Evolutionary conservation across 2,329 filamentous ascomycete species (phyloP).

Genomic region (Botryotinia convoluta): DNA sequence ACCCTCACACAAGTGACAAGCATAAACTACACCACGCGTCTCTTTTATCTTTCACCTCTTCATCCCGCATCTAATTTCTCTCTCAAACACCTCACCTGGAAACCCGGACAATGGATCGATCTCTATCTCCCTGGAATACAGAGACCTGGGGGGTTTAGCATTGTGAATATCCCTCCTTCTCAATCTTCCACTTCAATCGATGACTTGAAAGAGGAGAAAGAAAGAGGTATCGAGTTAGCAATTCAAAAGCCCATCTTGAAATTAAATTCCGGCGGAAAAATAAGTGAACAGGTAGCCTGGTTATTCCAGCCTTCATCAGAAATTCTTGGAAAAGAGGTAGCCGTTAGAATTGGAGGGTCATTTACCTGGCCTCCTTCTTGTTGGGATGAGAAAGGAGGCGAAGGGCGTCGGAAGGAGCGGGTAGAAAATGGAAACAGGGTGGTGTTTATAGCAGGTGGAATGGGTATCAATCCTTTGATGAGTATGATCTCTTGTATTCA

Average conservation of each 20-base stretch:
- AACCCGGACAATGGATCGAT: background rate
- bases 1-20: background rate
- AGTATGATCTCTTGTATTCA: background rate
- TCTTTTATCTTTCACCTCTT: background rate
- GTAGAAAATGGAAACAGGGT: background rate
- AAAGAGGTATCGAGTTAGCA: background rate
- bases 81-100: background rate
- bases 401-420: background rate
- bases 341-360: background rate
- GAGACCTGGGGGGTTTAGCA: background rate
- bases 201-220: background rate
- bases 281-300: background rate
- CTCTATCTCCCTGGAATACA: background rate
- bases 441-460: background rate
- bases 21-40: background rate
- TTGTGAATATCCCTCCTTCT: background rate
- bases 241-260: background rate
- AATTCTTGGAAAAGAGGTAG: background rate
- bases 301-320: background rate
- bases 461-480: background rate
- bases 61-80: background rate
- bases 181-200: background rate
- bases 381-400: background rate
- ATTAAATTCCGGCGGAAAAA: background rate
- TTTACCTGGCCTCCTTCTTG: background rate